Evolutionary conservation across 2,329 filamentous ascomycete genomes (phyloP), one percentile per base, ranked within the genome.

Genomic region (Ramichloridium luteum): DNA sequence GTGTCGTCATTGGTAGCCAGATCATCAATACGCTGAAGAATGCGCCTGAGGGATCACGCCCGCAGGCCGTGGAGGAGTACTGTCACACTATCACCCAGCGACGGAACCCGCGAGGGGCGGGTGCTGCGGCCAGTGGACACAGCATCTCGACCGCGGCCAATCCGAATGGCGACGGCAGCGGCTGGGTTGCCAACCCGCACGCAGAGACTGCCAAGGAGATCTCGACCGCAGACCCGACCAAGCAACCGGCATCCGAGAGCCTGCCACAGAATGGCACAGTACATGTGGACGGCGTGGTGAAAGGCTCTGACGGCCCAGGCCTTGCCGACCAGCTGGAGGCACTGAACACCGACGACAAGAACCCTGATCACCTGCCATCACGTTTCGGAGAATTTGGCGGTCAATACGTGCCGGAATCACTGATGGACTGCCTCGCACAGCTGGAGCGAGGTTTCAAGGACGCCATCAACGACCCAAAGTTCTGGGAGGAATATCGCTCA

Each of bases 321-420:
- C 64, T 93, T 6, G 80, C 78, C n/a, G 81, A 86, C 32, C 80
- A 93, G 59, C 69, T 93, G 16, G 78, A 84, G 37, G 80, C 82
- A 11, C 67, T 93, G 38, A 90, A 93, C 52, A 71, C 72, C 43
- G 62, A 68, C 33, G 65, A 63, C 25, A 47, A 48, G 31, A 53
- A 63, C 34, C 48, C 51, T 5, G 48, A 56, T 25, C 74, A 79
- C 47, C 74, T 90, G 31, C 83, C 86, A 9, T 74, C 84, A 41
- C 77, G 85, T 31, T 96, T 98, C 50, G 90, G 90, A 44, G 81
- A 94, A 55, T 98, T 93, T 44, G 90, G 90, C 49, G 90, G 90
- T 11, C 88, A 96, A 58, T 98, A 94, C 53, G 90, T 98, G 3
- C 90, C 90, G 1, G 90, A 98, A 59, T 90, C 85, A 13, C 70